Conservation (phyloP, 108 stramenopile species). For the Cyclotella atomus region DNA sequence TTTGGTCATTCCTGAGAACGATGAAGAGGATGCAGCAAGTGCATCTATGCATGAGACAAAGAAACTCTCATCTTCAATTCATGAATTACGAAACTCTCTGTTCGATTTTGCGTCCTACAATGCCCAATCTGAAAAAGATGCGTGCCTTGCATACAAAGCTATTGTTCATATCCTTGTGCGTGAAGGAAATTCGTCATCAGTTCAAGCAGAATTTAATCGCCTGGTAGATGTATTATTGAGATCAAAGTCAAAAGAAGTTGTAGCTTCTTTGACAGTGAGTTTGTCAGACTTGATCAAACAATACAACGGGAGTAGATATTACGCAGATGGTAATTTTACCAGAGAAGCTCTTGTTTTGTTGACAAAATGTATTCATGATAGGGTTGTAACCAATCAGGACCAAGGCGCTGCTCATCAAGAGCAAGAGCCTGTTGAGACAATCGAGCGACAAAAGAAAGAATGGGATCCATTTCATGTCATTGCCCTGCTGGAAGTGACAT, state of each 20-base stretch:
- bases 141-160: constrained; percentile 21
- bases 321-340: constrained; percentile 12
- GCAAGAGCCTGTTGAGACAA: neutral
- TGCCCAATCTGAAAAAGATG: constrained; percentile 27
- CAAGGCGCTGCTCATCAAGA: neutral
- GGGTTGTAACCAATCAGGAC: neutral
- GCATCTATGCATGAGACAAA: neutral
- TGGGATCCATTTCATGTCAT: constrained; percentile 23
- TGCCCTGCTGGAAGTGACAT: constrained; percentile 18
- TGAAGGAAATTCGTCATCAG: neutral
- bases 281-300: constrained; percentile 15
- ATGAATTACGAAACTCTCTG: constrained; percentile 20
- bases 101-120: constrained; percentile 29
- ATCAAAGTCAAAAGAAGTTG: constrained; percentile 15
- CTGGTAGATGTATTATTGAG: constrained; percentile 16
- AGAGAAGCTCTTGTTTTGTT: constrained; percentile 9
- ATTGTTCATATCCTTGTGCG: constrained; percentile 7
- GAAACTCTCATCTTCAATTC: neutral
- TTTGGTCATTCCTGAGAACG: constrained; percentile 16
- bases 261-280: neutral
- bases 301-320: constrained; percentile 37
- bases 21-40: neutral
- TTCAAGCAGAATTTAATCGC: constrained; percentile 26
- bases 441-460: neutral
- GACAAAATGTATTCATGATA: constrained; percentile 3